Base-by-base conservation (phyloP, 352 stramenopile genomes). In the Pythium monospermum region DNA sequence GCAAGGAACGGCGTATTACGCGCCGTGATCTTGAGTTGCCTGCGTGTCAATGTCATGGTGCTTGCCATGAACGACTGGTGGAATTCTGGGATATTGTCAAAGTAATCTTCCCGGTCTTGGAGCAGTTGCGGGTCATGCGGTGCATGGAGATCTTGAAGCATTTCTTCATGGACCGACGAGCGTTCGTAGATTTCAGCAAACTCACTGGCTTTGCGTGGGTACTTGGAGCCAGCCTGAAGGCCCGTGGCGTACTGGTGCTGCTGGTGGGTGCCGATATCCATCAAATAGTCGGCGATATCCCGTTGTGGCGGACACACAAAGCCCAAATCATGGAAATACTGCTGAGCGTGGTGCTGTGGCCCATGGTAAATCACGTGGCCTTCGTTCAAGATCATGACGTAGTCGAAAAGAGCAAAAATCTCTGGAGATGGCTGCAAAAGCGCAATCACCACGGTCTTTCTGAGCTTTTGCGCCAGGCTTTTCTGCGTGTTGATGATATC, bases 121-220 rank as follows among this genome's bases (percentile, higher is more conserved):
- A 97, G 27, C 19, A 96, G 78, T 10, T 96, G 48, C 25, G 96
- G 72, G 60, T 98, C 91, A 60, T 96, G 96, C 8, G 95, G 64
- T 16, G 72, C 68, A 30, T 87, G 87, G 15, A 91, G 83, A 22
- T 61, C 37, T 2, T 32, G 28, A 16, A 64, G 28, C 46, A 57
- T 69, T 1, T 40, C 43, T 3, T 56, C 43, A 35, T 69, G 53
- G 37, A 66, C 47, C 0, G 28, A 11, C 32, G 61, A 69, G 18
- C 33, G 32, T 25, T 53, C 44, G 33, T 52, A 69, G 28, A 57
- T 45, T 35, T 60, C 38, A 11, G 61, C 61, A 53, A 69, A 64
- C 52, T 65, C 57, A 11, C 33, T 49, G 21, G 52, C 38, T 25
- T 27, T 57, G 43, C 35, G 50, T 21, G 35, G 65, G 63, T 53